These are phyloP conservation scores for Umbelopsis sp. DNA, from an alignment of 192 early-diverging fungal genomes.

Conservation along the genomic window DNA sequence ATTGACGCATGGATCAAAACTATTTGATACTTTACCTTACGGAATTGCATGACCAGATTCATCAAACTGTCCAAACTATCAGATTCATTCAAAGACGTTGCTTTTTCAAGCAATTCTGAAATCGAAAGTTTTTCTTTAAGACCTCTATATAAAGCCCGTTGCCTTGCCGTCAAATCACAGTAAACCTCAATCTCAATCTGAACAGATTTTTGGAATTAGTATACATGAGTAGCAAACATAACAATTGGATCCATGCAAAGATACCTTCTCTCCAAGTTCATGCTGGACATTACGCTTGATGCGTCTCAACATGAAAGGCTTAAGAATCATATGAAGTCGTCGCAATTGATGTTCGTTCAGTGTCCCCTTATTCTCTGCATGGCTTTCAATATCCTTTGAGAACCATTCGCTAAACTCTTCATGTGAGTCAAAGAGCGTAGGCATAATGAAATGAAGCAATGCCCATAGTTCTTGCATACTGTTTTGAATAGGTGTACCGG, in stretches of 20 bases:
- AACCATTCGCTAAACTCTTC: slow-evolving; percentile 96
- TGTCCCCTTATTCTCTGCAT: slow-evolving; percentile 80
- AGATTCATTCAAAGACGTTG: slow-evolving; percentile 62
- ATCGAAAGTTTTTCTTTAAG: slow-evolving; percentile 81
- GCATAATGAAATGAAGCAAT: slow-evolving; percentile 94
- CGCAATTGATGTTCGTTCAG: slow-evolving; percentile 85
- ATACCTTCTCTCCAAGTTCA: slow-evolving; percentile 84
- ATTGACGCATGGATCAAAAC: not conserved
- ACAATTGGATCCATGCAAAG: not conserved
- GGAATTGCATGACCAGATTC: slow-evolving; percentile 95
- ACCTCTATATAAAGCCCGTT: slow-evolving; percentile 72
- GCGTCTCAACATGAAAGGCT: slow-evolving; percentile 94
- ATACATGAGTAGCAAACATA: not conserved
- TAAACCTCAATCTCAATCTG: slow-evolving; percentile 80
- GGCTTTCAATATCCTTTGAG: slow-evolving; percentile 88
- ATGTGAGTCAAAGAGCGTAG: slow-evolving; percentile 90
- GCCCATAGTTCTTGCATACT: slow-evolving; percentile 95
- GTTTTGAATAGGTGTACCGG: slow-evolving; percentile 94
- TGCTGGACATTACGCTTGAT: slow-evolving; percentile 90
- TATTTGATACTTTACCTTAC: slow-evolving; percentile 49
- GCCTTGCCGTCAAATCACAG: slow-evolving; percentile 77
- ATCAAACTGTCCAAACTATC: slow-evolving; percentile 83
- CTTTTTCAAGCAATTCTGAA: slow-evolving; percentile 71
- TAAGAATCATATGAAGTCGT: slow-evolving; percentile 88
- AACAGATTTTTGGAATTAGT: not conserved